phyloP scores from a whole-genome alignment of 768 basidiomycete genomes.

The Galerina marginata region DNA sequence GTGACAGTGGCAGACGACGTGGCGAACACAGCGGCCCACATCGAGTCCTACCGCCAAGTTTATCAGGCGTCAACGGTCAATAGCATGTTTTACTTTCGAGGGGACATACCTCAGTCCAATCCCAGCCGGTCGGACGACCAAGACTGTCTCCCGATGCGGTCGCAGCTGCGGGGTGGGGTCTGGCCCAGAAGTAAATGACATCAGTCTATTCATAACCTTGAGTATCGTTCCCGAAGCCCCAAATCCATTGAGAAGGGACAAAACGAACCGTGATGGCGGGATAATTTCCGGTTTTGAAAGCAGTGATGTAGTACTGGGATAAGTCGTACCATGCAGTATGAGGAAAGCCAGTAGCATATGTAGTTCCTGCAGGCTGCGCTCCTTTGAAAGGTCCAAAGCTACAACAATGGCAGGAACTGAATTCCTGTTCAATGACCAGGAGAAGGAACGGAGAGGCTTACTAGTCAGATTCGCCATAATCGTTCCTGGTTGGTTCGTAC shows the following conservation, averaged over 20 bases:
- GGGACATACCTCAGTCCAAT: constrained; percentile 53
- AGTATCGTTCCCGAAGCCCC: background rate
- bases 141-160: constrained; percentile 47
- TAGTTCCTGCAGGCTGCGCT: constrained; percentile 47
- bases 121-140: constrained; percentile 52
- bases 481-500: constrained; percentile 51
- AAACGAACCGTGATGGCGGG: constrained; percentile 59
- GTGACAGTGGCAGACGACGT: constrained; percentile 57
- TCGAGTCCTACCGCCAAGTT: constrained; percentile 46
- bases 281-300: constrained; percentile 70
- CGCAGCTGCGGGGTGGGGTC: constrained; percentile 64
- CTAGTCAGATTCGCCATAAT: constrained; percentile 82
- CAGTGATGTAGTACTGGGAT: constrained; percentile 66
- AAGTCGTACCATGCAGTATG: constrained; percentile 65
- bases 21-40: constrained; percentile 72
- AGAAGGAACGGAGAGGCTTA: constrained; percentile 24
- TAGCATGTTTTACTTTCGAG: background rate
- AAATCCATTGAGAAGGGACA: constrained; percentile 25
- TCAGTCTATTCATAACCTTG: constrained; percentile 39
- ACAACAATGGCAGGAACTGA: background rate
- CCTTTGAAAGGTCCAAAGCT: constrained; percentile 66
- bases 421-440: background rate
- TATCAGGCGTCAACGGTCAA: background rate
- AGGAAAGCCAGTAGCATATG: constrained; percentile 47
- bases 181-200: constrained; percentile 62